Conservation (phyloP, 257 asterid species). For the Solanum arcanum region DNA sequence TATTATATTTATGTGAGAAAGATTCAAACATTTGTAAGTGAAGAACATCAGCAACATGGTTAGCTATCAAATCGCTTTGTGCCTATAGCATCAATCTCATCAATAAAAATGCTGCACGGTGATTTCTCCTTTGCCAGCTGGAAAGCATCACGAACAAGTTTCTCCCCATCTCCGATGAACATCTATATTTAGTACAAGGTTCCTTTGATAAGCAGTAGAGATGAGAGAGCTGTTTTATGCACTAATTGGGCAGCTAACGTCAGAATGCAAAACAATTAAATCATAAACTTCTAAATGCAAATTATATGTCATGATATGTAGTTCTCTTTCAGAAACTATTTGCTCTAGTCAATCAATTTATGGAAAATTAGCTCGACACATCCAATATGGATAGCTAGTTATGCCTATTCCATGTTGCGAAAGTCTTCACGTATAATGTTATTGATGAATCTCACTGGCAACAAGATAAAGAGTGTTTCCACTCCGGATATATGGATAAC, state of each 20-base stretch:
- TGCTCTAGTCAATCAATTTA: not conserved
- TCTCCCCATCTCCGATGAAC: constrained; percentile 87
- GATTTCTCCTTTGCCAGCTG: constrained; percentile 87
- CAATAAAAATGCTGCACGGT: constrained; percentile 89
- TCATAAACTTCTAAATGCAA: not conserved
- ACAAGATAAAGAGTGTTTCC: not conserved
- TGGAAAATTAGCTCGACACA: not conserved
- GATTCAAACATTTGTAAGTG: not conserved
- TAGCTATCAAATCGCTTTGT: constrained; percentile 87
- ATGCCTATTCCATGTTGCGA: not conserved
- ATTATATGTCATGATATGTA: not conserved
- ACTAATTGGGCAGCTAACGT: not conserved
- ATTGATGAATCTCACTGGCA: not conserved
- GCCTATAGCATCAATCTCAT: constrained; percentile 93
- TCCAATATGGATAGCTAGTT: not conserved
- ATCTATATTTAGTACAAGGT: constrained; percentile 32
- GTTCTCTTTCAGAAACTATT: not conserved
- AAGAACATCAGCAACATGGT: not conserved
- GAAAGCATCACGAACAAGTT: constrained; percentile 90
- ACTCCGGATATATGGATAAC: not conserved
- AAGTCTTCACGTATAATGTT: not conserved
- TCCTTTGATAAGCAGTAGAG: not conserved
- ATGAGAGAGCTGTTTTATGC: not conserved
- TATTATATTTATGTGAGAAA: not conserved
- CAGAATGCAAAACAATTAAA: not conserved